Evolutionary conservation across 345 rosid genomes (phyloP), one percentile per base, ranked within the genome.

Genomic region (Acer yangbiense): DNA sequence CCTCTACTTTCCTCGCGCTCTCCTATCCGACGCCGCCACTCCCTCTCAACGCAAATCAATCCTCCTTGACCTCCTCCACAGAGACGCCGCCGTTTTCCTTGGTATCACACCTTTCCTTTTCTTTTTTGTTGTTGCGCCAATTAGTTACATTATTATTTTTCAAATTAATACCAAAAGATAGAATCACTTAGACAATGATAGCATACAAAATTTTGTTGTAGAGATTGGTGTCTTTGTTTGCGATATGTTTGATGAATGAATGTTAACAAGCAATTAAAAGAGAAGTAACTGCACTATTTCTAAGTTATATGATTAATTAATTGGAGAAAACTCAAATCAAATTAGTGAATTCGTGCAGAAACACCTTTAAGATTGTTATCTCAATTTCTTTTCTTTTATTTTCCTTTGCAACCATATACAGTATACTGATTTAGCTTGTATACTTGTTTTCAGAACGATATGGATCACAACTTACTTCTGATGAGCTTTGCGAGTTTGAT

Each of bases 1-100:
- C 54, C 99, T 95, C 73, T 95, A 95, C 82, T 95, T 89, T 81
- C 99, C 99, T 23, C 94, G 95, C 79, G 91, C 94, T 48, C 80
- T 88, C 32, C 92, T 87, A 46, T 76, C 91, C 9, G 65, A 83
- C 27, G 77, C 93, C 72, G 11, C 81, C 65, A 80, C 85, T 55
- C 88, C 97, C 68, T 85, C 93, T 67, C 89, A 84, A 68, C 98
- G 99, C 76, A 88, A 93, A 82, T 83, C 93, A 77, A 82, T 95
- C 76, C 93, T 95, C 82, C 89, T 83, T 76, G 93, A 95, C 86
- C 99, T 95, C 78, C 96, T 95, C 78, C 83, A 87, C 58, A 91
- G 98, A 20, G 97, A 93, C 80, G 89, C 82, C 82, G 91, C 97
- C 86, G 93, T 95, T 50, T 94, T 93, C 84, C 83, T 93, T 3